Base-by-base conservation (phyloP, 495 filamentous ascomycete genomes). In the Aspergillus sclerotioniger region DNA sequence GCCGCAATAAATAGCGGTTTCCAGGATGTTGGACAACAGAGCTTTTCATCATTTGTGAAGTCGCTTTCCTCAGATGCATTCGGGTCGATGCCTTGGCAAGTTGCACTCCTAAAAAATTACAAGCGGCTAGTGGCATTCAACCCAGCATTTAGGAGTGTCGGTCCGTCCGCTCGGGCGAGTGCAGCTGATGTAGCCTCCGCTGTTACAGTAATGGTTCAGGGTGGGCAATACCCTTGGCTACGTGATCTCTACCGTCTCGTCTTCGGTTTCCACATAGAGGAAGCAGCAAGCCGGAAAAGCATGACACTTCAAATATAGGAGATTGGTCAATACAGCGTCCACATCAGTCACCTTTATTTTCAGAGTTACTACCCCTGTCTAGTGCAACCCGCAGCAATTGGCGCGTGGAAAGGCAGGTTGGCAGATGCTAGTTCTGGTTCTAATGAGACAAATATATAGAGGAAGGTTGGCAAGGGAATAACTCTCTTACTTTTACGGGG, bases 1-100 rank as follows among this genome's bases (percentile, higher is more conserved):
- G 90, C 91, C 1, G 90, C 90, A 21, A 83, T 90, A 68, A 90
- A 90, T 63, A 80, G 85, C 19, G 91, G 91, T 9, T 96, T 85
- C 70, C 77, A 77, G 47, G 73, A 77, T 25, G 64, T 57, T n/a
- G 65, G 67, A 15, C 43, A 63, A 8, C 77, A 81, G 10, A 73
- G 71, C 19, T 75, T 95, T 9, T 84, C 86, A 19, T 76, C 78
- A 5, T 94, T 92, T 67, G 84, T 91, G 56, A 89, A 89, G 66
- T 77, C 80, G n/a, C 75, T 95, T 2, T 89, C 90, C 0, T 80
- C 83, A 0, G 88, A 87, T 20, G 84, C 89, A 2, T 96, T 96
- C 63, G 91, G 91, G 44, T 79, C 85, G 4, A 63, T 84, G 2
- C 79, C 85, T 0, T 86, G 84, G 76, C 90, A 96, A 61, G 74